Evolutionary conservation across 176 grass and related monocot genomes (phyloP).

Genomic region (Raddia guianensis): DNA sequence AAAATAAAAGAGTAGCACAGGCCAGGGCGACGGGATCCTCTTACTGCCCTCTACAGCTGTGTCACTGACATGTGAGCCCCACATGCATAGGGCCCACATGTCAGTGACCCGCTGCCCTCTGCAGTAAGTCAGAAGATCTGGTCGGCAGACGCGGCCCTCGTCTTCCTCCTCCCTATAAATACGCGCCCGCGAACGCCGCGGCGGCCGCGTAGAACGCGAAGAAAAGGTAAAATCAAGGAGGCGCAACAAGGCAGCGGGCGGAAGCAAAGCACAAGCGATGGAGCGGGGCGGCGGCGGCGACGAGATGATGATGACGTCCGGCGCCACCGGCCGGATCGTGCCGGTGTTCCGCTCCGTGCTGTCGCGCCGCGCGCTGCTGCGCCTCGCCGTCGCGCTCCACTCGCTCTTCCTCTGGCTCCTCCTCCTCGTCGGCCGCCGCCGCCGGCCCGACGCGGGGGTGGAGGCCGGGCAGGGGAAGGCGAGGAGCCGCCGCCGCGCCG

Average conservation of each 20-base stretch:
- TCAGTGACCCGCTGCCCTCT: too few relatives aligned
- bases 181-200: conserved; percentile 6
- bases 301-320: conserved; percentile 83
- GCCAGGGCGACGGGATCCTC: too few relatives aligned
- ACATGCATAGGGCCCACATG: too few relatives aligned
- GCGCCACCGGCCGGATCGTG: conserved; percentile 87
- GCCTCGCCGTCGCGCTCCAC: conserved; percentile 69
- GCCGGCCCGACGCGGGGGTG: background rate
- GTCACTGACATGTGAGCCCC: too few relatives aligned
- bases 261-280: background rate
- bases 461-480: conserved; percentile 14
- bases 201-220: conserved; percentile 21
- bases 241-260: too few relatives aligned
- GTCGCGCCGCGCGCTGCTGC: conserved; percentile 63
- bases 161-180: too few relatives aligned
- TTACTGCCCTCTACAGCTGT: too few relatives aligned
- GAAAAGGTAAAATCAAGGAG: conserved; percentile 14
- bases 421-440: conserved; percentile 52
- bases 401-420: conserved; percentile 81
- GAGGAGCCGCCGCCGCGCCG: conserved; percentile 33
- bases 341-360: conserved; percentile 75
- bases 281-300: conserved; percentile 13
- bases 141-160: too few relatives aligned
- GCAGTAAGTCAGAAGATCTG: too few relatives aligned
- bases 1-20: too few relatives aligned